A percentile compares a stretch with the other conserved stretches of the same genome.
These are phyloP conservation scores for Albugo candida DNA, from an alignment of 352 stramenopile species.

Conservation along the genomic window DNA sequence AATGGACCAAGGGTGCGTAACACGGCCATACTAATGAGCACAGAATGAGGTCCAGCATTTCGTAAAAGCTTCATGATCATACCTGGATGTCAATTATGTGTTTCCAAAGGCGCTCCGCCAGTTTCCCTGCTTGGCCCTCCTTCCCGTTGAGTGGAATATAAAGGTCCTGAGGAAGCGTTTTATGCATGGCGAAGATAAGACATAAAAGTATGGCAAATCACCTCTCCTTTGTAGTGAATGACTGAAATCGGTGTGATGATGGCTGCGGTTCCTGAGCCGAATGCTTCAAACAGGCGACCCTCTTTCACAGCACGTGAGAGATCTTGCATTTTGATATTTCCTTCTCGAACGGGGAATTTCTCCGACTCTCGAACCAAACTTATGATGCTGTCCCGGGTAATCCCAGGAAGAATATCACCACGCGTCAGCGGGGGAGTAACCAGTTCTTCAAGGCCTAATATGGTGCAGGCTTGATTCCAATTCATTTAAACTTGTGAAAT, in stretches of 20 bases:
- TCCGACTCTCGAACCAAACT: conserved; percentile 80
- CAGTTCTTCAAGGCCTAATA: conserved; percentile 35
- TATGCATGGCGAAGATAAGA: not conserved
- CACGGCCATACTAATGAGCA: no score
- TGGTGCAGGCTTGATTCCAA: no score
- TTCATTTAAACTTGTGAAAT: conserved; percentile 7
- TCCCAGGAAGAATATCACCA: conserved; percentile 93
- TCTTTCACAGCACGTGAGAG: conserved; percentile 83
- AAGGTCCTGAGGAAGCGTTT: conserved; percentile 35
- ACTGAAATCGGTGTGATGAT: conserved; percentile 86
- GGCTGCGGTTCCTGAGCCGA: conserved; percentile 90
- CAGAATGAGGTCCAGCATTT: no score
- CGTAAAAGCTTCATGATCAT: not conserved
- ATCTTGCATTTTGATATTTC: conserved; percentile 88
- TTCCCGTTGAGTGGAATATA: conserved; percentile 75
- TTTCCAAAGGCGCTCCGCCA: conserved; percentile 81
- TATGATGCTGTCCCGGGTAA: conserved; percentile 92
- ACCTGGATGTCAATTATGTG: conserved; percentile 79
- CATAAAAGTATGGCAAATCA: not conserved
- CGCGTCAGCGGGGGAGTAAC: conserved; percentile 87
- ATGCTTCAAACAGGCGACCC: conserved; percentile 84
- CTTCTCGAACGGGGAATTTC: conserved; percentile 89
- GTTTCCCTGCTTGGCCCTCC: conserved; percentile 59
- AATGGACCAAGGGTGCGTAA: conserved; percentile 3
- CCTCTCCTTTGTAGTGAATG: conserved; percentile 86